phyloP scores from a whole-genome alignment of 1,139 yeast genomes.

The Scheffersomyces insectosa region DNA sequence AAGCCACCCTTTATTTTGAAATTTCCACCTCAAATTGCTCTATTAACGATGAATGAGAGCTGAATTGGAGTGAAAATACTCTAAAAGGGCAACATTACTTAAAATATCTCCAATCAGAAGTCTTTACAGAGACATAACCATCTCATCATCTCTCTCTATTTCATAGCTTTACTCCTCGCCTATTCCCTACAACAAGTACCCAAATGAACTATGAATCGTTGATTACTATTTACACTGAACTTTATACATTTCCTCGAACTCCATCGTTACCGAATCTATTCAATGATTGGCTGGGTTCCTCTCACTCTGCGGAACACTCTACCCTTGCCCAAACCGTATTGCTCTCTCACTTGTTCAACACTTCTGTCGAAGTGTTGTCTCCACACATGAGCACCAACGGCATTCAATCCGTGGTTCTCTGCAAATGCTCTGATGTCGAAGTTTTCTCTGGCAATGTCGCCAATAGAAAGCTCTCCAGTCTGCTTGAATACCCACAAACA shows the following conservation, averaged over 20 bases:
- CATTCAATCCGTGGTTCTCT: constrained; percentile 50
- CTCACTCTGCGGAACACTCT: constrained; percentile 66
- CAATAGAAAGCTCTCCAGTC: constrained; percentile 19
- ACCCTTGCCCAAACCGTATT: constrained; percentile 74
- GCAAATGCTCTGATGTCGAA: constrained; percentile 78
- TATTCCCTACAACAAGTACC: no score
- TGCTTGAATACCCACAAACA: constrained; percentile 93
- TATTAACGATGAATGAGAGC: no score
- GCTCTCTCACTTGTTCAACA: constrained; percentile 63
- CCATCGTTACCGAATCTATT: no score
- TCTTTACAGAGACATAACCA: no score
- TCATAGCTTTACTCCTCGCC: no score
- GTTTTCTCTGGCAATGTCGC: constrained; percentile 12
- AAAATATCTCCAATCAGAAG: no score
- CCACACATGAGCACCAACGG: constrained; percentile 94
- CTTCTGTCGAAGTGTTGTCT: constrained; percentile 82
- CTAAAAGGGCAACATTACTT: no score
- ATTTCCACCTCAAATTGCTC: no score
- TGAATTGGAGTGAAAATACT: no score
- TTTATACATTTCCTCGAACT: not conserved
- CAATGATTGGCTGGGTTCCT: constrained; percentile 25
- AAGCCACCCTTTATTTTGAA: no score
- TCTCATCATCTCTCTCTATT: no score
- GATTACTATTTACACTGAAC: constrained; percentile 7
- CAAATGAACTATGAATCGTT: no score